Evolutionary conservation across 2,329 filamentous ascomycete genomes (phyloP).

Genomic region (Beauveria bassiana): DNA sequence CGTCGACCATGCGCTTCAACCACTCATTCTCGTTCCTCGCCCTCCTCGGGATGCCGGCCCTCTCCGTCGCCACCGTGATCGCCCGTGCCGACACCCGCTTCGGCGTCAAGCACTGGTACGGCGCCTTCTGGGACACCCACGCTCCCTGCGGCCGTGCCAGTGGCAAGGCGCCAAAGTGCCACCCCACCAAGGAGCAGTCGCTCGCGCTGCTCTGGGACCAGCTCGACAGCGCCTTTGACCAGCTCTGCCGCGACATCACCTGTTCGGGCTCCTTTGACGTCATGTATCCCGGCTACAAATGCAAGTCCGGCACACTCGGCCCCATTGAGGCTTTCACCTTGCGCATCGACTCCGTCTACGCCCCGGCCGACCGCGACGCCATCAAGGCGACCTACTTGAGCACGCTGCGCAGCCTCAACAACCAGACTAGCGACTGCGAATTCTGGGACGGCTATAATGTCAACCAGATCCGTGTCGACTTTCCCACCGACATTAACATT

Average conservation of each 20-base stretch:
- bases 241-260: constrained; percentile 8
- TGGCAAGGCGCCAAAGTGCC: constrained; percentile 11
- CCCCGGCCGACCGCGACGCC: constrained; percentile 10
- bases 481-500: constrained; percentile 11
- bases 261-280: constrained; percentile 9
- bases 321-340: constrained; percentile 8
- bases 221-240: constrained; percentile 10
- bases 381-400: constrained; percentile 9
- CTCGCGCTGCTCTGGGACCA: constrained; percentile 11
- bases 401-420: constrained; percentile 10
- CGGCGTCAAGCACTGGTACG: constrained; percentile 11
- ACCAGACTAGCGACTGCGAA: constrained; percentile 8
- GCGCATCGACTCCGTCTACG: constrained; percentile 10
- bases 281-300: constrained; percentile 8
- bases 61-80: neutral
- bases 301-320: constrained; percentile 5
- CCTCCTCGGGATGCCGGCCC: neutral
- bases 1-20: constrained; percentile 3
- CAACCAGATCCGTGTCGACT: constrained; percentile 4
- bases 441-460: neutral
- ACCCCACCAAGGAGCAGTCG: constrained; percentile 8
- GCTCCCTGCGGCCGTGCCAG: neutral
- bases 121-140: constrained; percentile 9
- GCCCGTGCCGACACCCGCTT: constrained; percentile 9
- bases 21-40: neutral